phyloP scores from a whole-genome alignment of 1,284 basidiomycete genomes.

The Wolfiporia cocos region DNA sequence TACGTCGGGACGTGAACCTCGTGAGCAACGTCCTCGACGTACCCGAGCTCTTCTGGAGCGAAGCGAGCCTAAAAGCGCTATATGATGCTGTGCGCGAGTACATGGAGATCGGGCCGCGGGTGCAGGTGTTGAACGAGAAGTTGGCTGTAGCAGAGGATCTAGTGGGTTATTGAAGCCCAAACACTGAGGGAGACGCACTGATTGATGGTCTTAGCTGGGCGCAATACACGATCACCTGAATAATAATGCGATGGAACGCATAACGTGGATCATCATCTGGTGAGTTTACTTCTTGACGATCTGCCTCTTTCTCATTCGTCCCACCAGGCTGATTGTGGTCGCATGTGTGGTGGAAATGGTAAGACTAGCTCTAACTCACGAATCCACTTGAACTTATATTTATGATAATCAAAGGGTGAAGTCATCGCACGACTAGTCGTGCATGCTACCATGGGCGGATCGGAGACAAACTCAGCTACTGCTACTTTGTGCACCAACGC shows the following conservation, averaged over 20 bases:
- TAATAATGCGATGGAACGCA: conserved; percentile 87
- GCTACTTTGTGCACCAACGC: conserved; percentile 3
- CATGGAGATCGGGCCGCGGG: conserved; percentile 85
- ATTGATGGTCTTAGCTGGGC: conserved; percentile 57
- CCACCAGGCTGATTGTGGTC: conserved; percentile 74
- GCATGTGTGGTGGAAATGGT: conserved; percentile 82
- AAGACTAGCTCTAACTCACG: conserved; percentile 20
- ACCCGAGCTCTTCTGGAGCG: conserved; percentile 94
- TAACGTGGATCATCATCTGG: conserved; percentile 96
- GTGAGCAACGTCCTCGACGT: conserved; percentile 94
- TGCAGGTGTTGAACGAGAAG: conserved; percentile 87
- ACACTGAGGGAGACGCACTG: conserved; percentile 1
- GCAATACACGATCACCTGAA: conserved; percentile 94
- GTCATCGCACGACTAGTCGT: conserved; percentile 78
- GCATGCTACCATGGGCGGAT: conserved; percentile 37
- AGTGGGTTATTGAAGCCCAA: conserved; percentile 38
- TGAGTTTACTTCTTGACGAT: conserved; percentile 23
- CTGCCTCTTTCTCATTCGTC: conserved; percentile 1
- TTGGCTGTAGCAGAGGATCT: conserved; percentile 85
- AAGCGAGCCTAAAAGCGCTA: conserved; percentile 83
- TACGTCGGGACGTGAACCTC: conserved; percentile 87
- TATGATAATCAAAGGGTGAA: too few species aligned
- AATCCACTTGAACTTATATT: too few species aligned
- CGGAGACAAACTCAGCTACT: not conserved
- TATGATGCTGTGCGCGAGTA: conserved; percentile 95